phyloP scores from a whole-genome alignment of 2,329 filamentous ascomycete genomes.

The Rutstroemia sp. region DNA sequence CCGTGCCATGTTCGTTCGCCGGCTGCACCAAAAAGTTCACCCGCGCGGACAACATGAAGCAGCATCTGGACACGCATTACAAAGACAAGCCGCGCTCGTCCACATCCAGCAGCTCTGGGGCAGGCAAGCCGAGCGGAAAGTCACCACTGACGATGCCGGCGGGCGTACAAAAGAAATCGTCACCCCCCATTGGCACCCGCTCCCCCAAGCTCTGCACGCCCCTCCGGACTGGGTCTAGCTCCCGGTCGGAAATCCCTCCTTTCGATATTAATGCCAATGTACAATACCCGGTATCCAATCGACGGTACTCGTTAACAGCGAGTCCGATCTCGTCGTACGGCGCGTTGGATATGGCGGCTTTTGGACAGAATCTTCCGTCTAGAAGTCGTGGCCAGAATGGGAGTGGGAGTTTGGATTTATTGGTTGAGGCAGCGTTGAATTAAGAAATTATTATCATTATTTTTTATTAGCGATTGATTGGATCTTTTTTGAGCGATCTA shows the following conservation, averaged over 20 bases:
- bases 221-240: background rate
- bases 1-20: conserved; percentile 57
- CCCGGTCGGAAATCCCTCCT: background rate
- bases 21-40: conserved; percentile 77
- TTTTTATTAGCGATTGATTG: too few relatives aligned
- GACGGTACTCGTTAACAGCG: background rate
- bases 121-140: background rate
- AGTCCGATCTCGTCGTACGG: background rate
- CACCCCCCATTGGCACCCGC: background rate
- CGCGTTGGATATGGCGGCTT: background rate
- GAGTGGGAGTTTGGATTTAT: background rate
- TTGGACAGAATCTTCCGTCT: background rate
- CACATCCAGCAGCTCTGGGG: background rate
- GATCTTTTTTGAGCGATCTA: too few relatives aligned
- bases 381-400: background rate
- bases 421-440: background rate
- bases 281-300: background rate
- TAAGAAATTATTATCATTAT: too few relatives aligned
- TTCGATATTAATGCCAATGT: background rate
- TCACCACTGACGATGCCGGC: background rate
- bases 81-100: conserved; percentile 36
- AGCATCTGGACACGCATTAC: conserved; percentile 71
- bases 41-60: conserved; percentile 81
- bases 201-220: background rate
- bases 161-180: background rate